Evolutionary conservation across 2,329 filamentous ascomycete species (phyloP).

Genomic region (Dryadomyces quercivorus): DNA sequence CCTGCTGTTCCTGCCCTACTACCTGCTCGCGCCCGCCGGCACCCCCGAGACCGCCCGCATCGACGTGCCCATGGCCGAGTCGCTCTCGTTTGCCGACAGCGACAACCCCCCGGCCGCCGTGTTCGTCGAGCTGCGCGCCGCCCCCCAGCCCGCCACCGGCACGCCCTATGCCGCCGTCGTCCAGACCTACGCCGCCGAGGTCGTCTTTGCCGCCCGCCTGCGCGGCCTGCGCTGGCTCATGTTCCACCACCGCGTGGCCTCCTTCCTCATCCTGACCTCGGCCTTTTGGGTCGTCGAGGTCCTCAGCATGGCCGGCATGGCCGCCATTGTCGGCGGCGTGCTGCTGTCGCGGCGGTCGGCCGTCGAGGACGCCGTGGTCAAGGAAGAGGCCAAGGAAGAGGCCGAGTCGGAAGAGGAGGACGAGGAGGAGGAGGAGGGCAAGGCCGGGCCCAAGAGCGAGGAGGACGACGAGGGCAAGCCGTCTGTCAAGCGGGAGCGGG

Average conservation of each 20-base stretch:
- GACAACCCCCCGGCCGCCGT: conserved; percentile 29
- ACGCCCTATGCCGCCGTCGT: conserved; percentile 26
- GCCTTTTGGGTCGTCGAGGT: conserved; percentile 72
- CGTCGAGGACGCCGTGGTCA: background rate
- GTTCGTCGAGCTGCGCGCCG: conserved; percentile 51
- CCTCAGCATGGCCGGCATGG: conserved; percentile 51
- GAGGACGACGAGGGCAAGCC: background rate
- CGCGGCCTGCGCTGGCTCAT: conserved; percentile 72
- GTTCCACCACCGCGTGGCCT: conserved; percentile 66
- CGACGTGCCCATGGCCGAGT: conserved; percentile 60
- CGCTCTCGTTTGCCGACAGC: conserved; percentile 44
- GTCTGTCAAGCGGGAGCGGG: background rate
- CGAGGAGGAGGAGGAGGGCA: background rate
- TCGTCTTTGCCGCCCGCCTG: conserved; percentile 64
- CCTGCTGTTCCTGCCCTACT: conserved; percentile 53
- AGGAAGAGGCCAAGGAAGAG: background rate
- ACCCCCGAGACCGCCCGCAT: conserved; percentile 51
- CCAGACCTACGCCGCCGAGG: conserved; percentile 60
- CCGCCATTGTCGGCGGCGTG: conserved; percentile 37
- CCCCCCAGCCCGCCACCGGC: background rate
- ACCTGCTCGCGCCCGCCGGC: conserved; percentile 51
- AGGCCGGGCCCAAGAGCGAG: no score
- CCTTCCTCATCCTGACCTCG: conserved; percentile 55
- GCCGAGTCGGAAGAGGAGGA: background rate
- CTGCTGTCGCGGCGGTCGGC: background rate